Percentiles rank a stretch among this genome's conserved stretches.
phyloP scores from a whole-genome alignment of 2,329 filamentous ascomycete species.

The Botryotinia calthae region DNA sequence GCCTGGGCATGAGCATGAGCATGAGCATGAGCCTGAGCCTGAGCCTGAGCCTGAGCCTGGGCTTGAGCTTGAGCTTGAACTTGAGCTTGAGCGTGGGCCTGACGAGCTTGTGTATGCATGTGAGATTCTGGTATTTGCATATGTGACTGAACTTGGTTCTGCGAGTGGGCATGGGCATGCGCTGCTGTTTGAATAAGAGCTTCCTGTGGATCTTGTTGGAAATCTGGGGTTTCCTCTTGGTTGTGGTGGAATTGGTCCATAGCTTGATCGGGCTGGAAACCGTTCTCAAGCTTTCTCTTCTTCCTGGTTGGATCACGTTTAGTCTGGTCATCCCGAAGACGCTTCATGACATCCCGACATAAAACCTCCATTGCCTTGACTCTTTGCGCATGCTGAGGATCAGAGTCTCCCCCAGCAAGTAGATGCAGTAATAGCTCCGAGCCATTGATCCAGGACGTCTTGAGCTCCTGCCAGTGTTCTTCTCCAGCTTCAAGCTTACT shows the following conservation, averaged over 20 bases:
- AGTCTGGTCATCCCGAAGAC: constrained; percentile 64
- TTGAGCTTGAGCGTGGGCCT: constrained; percentile 28
- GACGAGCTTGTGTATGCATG: constrained; percentile 27
- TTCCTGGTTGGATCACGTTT: constrained; percentile 51
- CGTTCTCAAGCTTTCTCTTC: constrained; percentile 38
- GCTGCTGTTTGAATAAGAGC: constrained; percentile 33
- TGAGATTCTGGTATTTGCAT: constrained; percentile 19
- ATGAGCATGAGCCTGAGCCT: constrained; percentile 3
- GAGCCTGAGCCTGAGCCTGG: constrained; percentile 26
- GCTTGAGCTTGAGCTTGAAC: constrained; percentile 28
- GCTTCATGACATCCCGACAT: constrained; percentile 74
- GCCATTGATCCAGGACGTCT: constrained; percentile 62
- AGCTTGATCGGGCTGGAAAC: constrained; percentile 25
- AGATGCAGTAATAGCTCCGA: constrained; percentile 55
- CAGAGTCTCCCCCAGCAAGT: constrained; percentile 50
- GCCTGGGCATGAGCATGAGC: constrained; percentile 16
- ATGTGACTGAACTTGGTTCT: constrained; percentile 29
- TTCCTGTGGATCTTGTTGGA: constrained; percentile 32
- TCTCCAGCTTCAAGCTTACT: constrained; percentile 71
- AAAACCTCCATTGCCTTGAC: constrained; percentile 67
- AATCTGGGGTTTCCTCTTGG: constrained; percentile 30
- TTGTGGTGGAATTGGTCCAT: constrained; percentile 31
- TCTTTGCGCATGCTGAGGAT: constrained; percentile 54
- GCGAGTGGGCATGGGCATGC: constrained; percentile 37
- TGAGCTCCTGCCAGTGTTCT: constrained; percentile 69